Evolutionary conservation across 1,284 basidiomycete species (phyloP), one percentile per base, ranked within the genome.

Genomic region (Rhodotorula sp.): DNA sequence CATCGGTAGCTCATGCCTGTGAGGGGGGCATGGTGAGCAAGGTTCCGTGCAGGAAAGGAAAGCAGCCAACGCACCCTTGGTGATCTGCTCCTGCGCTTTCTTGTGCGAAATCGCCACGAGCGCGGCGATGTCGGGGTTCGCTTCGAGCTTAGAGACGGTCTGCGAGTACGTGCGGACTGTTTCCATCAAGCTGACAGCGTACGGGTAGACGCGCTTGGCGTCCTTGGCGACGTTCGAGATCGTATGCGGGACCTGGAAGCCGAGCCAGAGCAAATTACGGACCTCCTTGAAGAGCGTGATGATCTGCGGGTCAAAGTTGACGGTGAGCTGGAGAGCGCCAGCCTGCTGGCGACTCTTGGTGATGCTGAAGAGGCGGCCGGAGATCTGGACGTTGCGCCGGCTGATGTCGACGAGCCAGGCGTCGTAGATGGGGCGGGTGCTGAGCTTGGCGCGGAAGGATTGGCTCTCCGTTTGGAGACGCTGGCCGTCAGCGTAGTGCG

Each of bases 261-360:
- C 91, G 74, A 97, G 85, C 95, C 95, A 98, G 47, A 96, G 85
- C 72, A 99, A 80, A 79, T 96, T 96, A 70, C 95, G 86, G 44
- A 98, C 94, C 80, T 99, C 95, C 83, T 99, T 98, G 87, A 98
- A 98, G 34, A 99, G 85, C 6, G 92, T 94, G 79, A 99, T 96
- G 76, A 96, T 93, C 81, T 98, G 95, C 2, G 93, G 90, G 80
- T 99, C 95, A 79, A 98, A 99, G 81, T 98, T 96, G 74, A 98
- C 94, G 20, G 89, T 89, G 6, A 99, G 86, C 80, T 94, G 91
- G 78, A 89, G 91, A 44, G 79, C 78, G 22, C 89, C 89, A 52
- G 53, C 66, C 30, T 67, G 66, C 52, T 72, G 69, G 27, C 94
- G 88, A 57, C 91, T 83, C 58, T 89, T 86, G 59, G 92, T 87